These are phyloP conservation scores for Taphrina deformans DNA, from an alignment of 1,139 yeast genomes.

Conservation along the genomic window DNA sequence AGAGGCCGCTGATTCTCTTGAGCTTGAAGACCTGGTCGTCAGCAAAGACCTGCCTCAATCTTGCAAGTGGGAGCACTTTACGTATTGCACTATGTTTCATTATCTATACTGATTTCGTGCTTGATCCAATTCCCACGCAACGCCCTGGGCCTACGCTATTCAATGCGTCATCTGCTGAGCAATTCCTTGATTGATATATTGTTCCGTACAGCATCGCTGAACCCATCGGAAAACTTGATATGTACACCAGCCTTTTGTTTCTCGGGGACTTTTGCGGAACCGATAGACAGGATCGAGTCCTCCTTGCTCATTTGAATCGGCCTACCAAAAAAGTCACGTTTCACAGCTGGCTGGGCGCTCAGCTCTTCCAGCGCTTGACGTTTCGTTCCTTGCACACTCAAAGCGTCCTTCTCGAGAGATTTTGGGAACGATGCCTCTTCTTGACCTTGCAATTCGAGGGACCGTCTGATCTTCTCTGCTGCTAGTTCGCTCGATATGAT, in stretches of 20 bases:
- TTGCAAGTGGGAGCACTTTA: neutral
- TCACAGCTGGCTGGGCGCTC: slow-evolving; percentile 17
- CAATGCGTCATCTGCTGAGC: slow-evolving; percentile 2
- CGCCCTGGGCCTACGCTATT: neutral
- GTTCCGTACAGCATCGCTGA: slow-evolving; percentile 88
- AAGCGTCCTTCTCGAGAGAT: neutral
- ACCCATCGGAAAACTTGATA: slow-evolving; percentile 93
- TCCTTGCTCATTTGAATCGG: neutral
- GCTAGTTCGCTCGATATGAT: slow-evolving; percentile 40
- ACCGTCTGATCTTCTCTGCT: slow-evolving; percentile 16
- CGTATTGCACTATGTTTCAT: neutral
- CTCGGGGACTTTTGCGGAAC: neutral
- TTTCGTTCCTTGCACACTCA: slow-evolving; percentile 21
- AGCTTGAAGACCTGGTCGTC: too few relatives aligned
- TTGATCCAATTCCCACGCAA: neutral
- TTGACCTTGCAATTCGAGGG: slow-evolving; percentile 9
- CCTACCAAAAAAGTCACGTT: slow-evolving; percentile 40
- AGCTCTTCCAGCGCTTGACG: slow-evolving; percentile 29
- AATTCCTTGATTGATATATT: slow-evolving; percentile 72
- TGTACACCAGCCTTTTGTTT: slow-evolving; percentile 57
- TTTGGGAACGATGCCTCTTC: slow-evolving; percentile 14
- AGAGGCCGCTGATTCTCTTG: too few relatives aligned
- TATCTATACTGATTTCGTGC: neutral
- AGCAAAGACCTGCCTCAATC: too few relatives aligned
- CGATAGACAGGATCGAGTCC: neutral